phyloP scores from a whole-genome alignment of 2,329 filamentous ascomycete species.

The Dactylellina sp. region DNA sequence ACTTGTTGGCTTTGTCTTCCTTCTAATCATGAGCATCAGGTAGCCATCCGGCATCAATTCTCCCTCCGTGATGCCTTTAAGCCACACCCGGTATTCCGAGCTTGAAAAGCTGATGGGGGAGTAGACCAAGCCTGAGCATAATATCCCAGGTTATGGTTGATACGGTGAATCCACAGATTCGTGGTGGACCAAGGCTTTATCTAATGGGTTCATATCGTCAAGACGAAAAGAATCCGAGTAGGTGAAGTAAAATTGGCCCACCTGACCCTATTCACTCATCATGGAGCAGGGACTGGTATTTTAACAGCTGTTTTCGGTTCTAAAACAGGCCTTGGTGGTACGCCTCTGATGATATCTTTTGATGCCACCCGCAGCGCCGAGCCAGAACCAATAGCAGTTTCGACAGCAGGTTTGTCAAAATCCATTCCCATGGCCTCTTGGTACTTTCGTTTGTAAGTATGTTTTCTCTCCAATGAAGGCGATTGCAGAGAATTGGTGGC shows the following conservation, averaged over 20 bases:
- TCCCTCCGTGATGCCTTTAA: not conserved
- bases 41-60: not conserved
- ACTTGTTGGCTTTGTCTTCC: not conserved
- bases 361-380: slow-evolving; percentile 16
- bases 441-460: slow-evolving; percentile 57
- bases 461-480: slow-evolving; percentile 48
- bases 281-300: slow-evolving; percentile 44
- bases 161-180: slow-evolving; percentile 53
- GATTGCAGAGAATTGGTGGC: slow-evolving; percentile 39
- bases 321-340: slow-evolving; percentile 21
- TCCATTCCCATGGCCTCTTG: slow-evolving; percentile 53
- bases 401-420: slow-evolving; percentile 36
- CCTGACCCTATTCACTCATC: slow-evolving; percentile 12
- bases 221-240: not conserved
- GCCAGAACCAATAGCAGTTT: not conserved
- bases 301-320: slow-evolving; percentile 22
- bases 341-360: slow-evolving; percentile 21
- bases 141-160: slow-evolving; percentile 4
- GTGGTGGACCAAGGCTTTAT: not conserved
- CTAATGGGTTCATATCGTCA: not conserved
- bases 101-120: not conserved
- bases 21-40: not conserved
- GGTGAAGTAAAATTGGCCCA: not conserved
- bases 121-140: not conserved
- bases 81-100: not conserved